Evolutionary conservation across 208 protist species (phyloP).

Genomic region (Acanthamoeba polyphaga): DNA sequence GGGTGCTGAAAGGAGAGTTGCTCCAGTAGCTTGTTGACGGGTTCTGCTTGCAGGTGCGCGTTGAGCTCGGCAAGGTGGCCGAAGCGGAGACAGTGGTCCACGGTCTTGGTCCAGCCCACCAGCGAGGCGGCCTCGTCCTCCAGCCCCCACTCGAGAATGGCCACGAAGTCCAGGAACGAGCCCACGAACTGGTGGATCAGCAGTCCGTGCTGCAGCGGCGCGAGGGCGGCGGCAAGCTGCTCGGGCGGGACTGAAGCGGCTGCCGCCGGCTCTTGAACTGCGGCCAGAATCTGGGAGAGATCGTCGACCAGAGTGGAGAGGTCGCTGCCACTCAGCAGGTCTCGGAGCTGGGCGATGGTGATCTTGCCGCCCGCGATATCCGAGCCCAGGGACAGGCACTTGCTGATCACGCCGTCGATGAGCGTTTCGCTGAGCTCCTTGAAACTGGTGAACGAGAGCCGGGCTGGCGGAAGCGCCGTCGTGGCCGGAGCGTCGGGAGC

Average conservation of each 20-base stretch:
- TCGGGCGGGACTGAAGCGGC: neutral
- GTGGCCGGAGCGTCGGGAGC: neutral
- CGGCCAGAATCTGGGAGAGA: neutral
- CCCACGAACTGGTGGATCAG: neutral
- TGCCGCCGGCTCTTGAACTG: neutral
- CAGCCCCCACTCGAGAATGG: conserved; percentile 19
- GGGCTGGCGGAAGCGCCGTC: neutral
- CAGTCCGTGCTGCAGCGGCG: neutral
- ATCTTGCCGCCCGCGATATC: neutral
- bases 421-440: neutral
- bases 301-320: neutral
- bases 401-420: neutral
- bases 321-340: neutral
- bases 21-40: neutral
- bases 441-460: neutral
- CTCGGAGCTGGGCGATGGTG: neutral
- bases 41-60: neutral
- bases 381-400: neutral
- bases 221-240: neutral
- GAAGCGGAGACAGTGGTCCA: neutral
- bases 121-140: neutral
- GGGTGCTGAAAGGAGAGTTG: neutral
- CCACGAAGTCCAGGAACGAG: conserved; percentile 48
- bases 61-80: neutral
- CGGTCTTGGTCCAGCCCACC: neutral